phyloP scores from a whole-genome alignment of 306 rosid species.

The Clitoria ternatea region DNA sequence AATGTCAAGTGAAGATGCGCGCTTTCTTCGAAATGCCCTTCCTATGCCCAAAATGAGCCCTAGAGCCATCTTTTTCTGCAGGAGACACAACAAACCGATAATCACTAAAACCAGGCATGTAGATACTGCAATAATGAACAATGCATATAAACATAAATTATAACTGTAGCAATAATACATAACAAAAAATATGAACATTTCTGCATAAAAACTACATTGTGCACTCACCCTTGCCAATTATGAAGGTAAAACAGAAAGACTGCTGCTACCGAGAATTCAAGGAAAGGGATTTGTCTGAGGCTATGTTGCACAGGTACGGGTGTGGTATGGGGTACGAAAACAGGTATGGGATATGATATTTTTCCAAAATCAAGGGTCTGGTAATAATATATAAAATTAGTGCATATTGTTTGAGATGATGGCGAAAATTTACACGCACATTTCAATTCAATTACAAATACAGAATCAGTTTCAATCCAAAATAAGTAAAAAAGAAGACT shows the following conservation, averaged over 20 bases:
- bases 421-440: too few relatives aligned
- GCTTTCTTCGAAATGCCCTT: conserved; percentile 43
- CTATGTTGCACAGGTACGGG: too few relatives aligned
- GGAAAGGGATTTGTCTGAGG: not conserved
- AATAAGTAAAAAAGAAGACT: too few relatives aligned
- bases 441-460: too few relatives aligned
- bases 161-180: not conserved
- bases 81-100: not conserved
- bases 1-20: conserved; percentile 56
- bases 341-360: too few relatives aligned
- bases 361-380: too few relatives aligned
- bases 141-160: not conserved
- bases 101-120: not conserved
- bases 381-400: too few relatives aligned
- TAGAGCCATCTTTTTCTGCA: conserved; percentile 36
- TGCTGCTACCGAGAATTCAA: not conserved
- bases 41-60: conserved; percentile 50
- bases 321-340: too few relatives aligned
- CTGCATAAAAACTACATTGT: not conserved
- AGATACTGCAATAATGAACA: not conserved
- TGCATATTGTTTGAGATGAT: too few relatives aligned
- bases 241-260: not conserved
- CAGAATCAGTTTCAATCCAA: too few relatives aligned
- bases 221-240: not conserved
- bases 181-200: not conserved